Base-by-base conservation (phyloP, 176 grass and related monocot genomes). In the Eremochloa ophiuroides region DNA sequence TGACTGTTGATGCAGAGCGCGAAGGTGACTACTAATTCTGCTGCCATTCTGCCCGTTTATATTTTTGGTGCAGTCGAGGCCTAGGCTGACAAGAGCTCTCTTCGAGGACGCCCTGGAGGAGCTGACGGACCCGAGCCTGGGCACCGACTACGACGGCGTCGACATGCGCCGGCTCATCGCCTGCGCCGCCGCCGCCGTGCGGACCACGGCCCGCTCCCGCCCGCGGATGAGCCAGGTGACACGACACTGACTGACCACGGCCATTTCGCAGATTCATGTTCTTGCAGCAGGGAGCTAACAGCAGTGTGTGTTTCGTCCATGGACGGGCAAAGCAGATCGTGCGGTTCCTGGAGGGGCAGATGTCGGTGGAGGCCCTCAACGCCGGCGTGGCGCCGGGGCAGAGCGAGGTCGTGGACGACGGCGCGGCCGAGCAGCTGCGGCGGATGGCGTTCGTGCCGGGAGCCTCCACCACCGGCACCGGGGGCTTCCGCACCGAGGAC, bases 201-300 rank as follows among this genome's bases (percentile, higher is more conserved):
- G 95, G 29, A 64, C 91, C 10, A 87, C 82, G 7, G 88, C 90
- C 27, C 76, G 46, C 6, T 80, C 80, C 60, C 92, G 95, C 15
- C 95, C 95, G 3, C 85, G 84, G 23, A 93, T 98, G 88, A 78
- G 86, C 60, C 90, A 98, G 92, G 95, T 93, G 35, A 81, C 28
- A 76, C 9, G 50, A 22, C 20, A 51, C 27, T 0, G 15, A 3
- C 56, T 10, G 23, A 18, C 17, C 23, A 4, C 20, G 50, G 20
- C 20, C 41, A 40, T 62, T 8, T n/a, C 12, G 14, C 39, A 39
- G 20, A 2, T 20, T 58, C 43, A 10, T 42, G 16, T 20, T 58
- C 43, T 15, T 42, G 16, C 34, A 35, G 5, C 17, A 1, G 22
- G 2, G 22, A 37, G 29, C 51, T 87, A 42, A 83, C 56, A 16